Base-by-base conservation (phyloP, 768 basidiomycete species). In the Naganishia kalamii region DNA sequence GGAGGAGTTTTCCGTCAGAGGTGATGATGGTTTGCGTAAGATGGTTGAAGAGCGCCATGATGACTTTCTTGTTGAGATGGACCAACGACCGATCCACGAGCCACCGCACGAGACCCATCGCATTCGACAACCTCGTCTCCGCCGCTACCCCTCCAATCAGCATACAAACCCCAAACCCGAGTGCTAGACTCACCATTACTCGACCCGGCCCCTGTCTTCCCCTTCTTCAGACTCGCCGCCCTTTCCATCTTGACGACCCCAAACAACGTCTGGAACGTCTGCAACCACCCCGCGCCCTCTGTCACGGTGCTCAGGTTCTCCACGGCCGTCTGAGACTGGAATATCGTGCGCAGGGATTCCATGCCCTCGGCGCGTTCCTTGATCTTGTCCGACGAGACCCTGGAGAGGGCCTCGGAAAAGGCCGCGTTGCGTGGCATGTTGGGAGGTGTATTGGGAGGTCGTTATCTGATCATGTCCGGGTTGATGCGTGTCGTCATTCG, bases 221-320 rank as follows among this genome's bases (percentile, higher is more conserved):
- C 80, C 30, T 78, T 81, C 78, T 81, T 79, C 30, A 80, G 71
- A 23, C 65, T 80, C 11, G 81, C 81, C 17, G 68, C 77, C 74
- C 83, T 86, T 80, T 96, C 93, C 61, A 76, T 80, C 23, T 79
- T 71, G 49, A 92, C 86, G 1, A 84, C 79, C 11, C 80, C 79
- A 73, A 92, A 92, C 7, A 96, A 79, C 17, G 84, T 85, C 69
- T 89, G 84, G 71, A 87, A 90, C 8, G 92, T 80, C 8, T 81
- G 78, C 25, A 86, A 78, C 88, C 89, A 93, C 65, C 69, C 49
- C 76, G 75, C 72, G 25, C 84, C 79, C 13, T 81, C 81, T 75
- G 68, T 84, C 80, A 66, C 80, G 80, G 15, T 82, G 75, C 40
- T 70, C 69, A 89, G 88, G 41, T 79, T 71, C 5, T 78, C 78